A percentile compares a stretch with the other conserved stretches of the same genome.
Conservation (phyloP, 805 yeast species). For the Candida qinlingensis region DNA sequence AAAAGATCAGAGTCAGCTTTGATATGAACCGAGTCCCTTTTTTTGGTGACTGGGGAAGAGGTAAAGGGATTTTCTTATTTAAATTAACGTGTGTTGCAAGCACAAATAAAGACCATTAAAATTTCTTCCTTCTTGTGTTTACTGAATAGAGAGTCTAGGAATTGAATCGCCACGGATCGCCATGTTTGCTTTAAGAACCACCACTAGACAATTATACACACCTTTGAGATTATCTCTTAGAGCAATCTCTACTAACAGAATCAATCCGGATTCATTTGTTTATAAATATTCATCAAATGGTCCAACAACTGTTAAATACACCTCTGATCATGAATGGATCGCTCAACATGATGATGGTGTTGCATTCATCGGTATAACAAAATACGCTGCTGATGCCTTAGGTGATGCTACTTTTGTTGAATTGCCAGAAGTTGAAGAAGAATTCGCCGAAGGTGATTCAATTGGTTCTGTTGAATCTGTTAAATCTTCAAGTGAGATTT, state of each 20-base stretch:
- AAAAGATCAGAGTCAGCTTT: neutral
- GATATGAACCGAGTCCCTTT: neutral
- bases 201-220: conserved; percentile 2
- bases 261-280: conserved; percentile 20
- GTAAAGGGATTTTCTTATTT: neutral
- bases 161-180: too few species aligned
- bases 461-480: conserved; percentile 94
- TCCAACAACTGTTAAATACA: conserved; percentile 48
- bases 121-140: neutral
- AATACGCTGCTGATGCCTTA: conserved; percentile 91
- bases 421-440: conserved; percentile 68
- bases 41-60: neutral
- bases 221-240: conserved; percentile 21
- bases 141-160: neutral
- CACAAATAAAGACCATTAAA: neutral
- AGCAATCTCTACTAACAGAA: conserved; percentile 21
- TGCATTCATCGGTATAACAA: conserved; percentile 89
- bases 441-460: conserved; percentile 66
- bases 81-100: neutral
- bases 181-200: conserved; percentile 7
- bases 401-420: conserved; percentile 97
- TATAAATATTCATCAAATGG: conserved; percentile 18
- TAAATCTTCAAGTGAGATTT: conserved; percentile 89
- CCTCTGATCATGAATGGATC: conserved; percentile 93
- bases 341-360: conserved; percentile 78